These are phyloP conservation scores for Backusella liffmaniae DNA, from an alignment of 192 early-diverging fungal genomes.

Conservation along the genomic window DNA sequence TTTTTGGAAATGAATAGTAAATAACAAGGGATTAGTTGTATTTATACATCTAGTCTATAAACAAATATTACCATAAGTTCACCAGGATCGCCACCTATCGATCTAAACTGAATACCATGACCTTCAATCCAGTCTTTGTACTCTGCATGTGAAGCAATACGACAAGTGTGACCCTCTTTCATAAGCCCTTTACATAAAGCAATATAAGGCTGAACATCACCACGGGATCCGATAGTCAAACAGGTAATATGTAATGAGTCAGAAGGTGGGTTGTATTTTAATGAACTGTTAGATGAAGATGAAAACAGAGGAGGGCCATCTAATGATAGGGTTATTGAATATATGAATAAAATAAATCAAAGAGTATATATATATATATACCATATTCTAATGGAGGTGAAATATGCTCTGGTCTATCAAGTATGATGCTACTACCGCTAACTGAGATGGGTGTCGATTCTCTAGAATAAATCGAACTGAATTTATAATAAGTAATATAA, in stretches of 20 bases:
- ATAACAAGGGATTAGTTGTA: not conserved
- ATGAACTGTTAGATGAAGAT: constrained; percentile 18
- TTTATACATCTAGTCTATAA: not conserved
- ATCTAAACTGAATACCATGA: constrained; percentile 64
- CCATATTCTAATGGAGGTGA: constrained; percentile 12
- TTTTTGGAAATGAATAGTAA: not conserved
- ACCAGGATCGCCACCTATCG: constrained; percentile 61
- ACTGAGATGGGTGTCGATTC: not conserved
- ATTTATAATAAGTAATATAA: not conserved
- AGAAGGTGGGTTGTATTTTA: not conserved
- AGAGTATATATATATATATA: not conserved
- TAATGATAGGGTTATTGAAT: not conserved
- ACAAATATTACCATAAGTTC: constrained; percentile 50
- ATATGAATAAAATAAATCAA: not conserved
- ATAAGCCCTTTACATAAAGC: constrained; percentile 65
- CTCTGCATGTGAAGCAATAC: constrained; percentile 65
- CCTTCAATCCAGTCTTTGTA: constrained; percentile 63
- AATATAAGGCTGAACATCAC: constrained; percentile 74
- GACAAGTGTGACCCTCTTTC: constrained; percentile 58
- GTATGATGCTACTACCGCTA: not conserved
- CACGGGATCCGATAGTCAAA: constrained; percentile 68
- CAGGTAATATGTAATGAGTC: constrained; percentile 60
- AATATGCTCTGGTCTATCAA: constrained; percentile 17
- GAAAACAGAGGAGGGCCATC: constrained; percentile 23
- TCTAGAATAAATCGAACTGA: not conserved